Evolutionary conservation across 2,329 filamentous ascomycete genomes (phyloP), one percentile per base, ranked within the genome.

Genomic region (Trichophyton mentagrophytes): DNA sequence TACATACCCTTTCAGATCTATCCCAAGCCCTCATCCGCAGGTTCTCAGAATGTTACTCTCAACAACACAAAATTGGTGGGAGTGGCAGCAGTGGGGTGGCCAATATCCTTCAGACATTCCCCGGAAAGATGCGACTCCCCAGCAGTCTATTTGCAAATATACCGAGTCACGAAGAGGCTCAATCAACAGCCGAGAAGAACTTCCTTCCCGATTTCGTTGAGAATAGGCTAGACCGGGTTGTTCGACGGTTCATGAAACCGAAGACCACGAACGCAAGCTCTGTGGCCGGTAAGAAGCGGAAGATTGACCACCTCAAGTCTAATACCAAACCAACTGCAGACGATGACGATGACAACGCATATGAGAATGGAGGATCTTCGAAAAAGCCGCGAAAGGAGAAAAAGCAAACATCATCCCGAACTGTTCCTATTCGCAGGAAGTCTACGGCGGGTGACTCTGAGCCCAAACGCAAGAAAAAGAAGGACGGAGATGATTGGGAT

Each of bases 1-100:
- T 99, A 0, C 95, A 96, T 70, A 85, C 91, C 4, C 76, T 99
- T 42, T 91, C 89, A 58, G 93, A 99, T 72, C 81, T 99, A 8
- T 85, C 91, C 0, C 89, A 93, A 72, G 82, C 85, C 2, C 81
- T 92, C 11, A 87, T 96, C 62, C 84, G 89, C 56, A 86, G 87
- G 66, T 99, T 88, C 79, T 89, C 93, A 71, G 90, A 96, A 64
- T 82, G 86, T 66, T 89, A 88, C 69, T 86, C 85, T 47, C 96
- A 92, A 86, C 75, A 77, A 58, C 73, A 76, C 60, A 76, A 74
- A 62, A 74, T 77, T 49, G 74, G 74, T 33, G 73, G 73, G 7
- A 70, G 66, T 20, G 68, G 71, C 9, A 71, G 72, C 17, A 69
- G 68, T 57, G 64, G 62, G 7, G 63, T 62, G 11, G 71, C 72